Evolutionary conservation across 129 eudicot genomes (phyloP), one percentile per base, ranked within the genome.

Genomic region (Centrapalus pauciflorus): DNA sequence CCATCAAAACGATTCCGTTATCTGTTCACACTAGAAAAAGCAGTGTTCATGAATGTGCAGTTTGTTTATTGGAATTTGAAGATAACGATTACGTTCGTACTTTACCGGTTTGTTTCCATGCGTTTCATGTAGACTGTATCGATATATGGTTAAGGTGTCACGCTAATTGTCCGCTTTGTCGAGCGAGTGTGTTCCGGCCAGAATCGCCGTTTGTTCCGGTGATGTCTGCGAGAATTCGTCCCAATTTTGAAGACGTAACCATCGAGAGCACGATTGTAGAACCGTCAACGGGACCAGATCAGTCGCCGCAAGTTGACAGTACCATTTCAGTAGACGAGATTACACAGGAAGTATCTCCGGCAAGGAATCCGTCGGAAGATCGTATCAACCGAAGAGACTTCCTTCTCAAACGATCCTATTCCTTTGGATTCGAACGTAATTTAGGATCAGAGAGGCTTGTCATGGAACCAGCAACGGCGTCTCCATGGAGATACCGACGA

Each of bases 131-230:
- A 0, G 99, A 94, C 25, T 94, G 99, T 56, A 94, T 94, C 17
- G 99, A 89, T 57, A 76, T 86, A n/a, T 94, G 99, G 99, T 80
- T 94, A 7, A 70, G 85, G 10, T 84, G 90, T 23, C 95, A 89
- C 84, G 97, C 97, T 16, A 89, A 87, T 41, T 94, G 99, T 70
- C 99, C 99, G 21, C 79, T 94, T 4, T 94, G 99, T 56, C 82
- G 99, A 16, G 83, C 99, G 23, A 86, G 85, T 13, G 84, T 94
- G 16, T 77, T 86, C 56, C 81, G 78, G 46, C 79, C 80, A 0
- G 82, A 81, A 13, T 88, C 98, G 3, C 99, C 96, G 32, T 89
- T 89, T 48, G 38, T 78, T 19, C 97, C 99, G 11, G 55, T 87
- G 11, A 89, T 89, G 99, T 92, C 99, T 2, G 79, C 95, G 2